phyloP scores from a whole-genome alignment of 495 filamentous ascomycete genomes.

The Daldinia bambusicola region DNA sequence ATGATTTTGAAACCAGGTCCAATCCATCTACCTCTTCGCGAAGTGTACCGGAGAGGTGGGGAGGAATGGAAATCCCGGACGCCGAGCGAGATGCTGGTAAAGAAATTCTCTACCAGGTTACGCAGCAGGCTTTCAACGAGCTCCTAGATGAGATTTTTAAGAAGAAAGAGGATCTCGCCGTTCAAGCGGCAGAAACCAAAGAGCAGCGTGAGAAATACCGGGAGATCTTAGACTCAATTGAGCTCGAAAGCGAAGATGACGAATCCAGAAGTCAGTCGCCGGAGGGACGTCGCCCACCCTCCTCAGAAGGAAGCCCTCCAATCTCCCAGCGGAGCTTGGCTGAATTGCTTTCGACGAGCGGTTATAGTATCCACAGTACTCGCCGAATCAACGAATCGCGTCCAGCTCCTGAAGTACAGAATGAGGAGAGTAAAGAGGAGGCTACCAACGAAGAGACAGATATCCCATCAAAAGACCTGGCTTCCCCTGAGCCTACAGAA shows the following conservation, averaged over 20 bases:
- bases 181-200: slow-evolving; percentile 73
- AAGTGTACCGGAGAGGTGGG: slow-evolving; percentile 85
- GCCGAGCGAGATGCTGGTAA: slow-evolving; percentile 84
- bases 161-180: slow-evolving; percentile 77
- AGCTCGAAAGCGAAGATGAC: slow-evolving; percentile 54
- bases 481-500: slow-evolving; percentile 7
- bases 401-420: background rate
- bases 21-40: slow-evolving; percentile 83
- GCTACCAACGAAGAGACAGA: background rate
- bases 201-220: slow-evolving; percentile 68
- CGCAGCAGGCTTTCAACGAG: slow-evolving; percentile 91
- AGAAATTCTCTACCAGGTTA: slow-evolving; percentile 89
- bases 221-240: slow-evolving; percentile 57
- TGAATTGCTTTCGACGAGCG: slow-evolving; percentile 61
- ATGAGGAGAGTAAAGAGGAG: background rate
- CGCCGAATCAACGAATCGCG: slow-evolving; percentile 38
- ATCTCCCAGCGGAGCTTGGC: slow-evolving; percentile 54
- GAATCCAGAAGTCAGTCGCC: slow-evolving; percentile 31
- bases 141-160: slow-evolving; percentile 87
- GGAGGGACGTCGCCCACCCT: slow-evolving; percentile 15
- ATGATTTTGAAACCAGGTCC: slow-evolving; percentile 77
- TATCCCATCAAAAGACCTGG: background rate
- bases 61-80: slow-evolving; percentile 81
- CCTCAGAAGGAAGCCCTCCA: slow-evolving; percentile 32
- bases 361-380: slow-evolving; percentile 56